Evolutionary conservation across 371 early-diverging fungal genomes (phyloP).

Genomic region (Thermomucor indicae-seudaticae): DNA sequence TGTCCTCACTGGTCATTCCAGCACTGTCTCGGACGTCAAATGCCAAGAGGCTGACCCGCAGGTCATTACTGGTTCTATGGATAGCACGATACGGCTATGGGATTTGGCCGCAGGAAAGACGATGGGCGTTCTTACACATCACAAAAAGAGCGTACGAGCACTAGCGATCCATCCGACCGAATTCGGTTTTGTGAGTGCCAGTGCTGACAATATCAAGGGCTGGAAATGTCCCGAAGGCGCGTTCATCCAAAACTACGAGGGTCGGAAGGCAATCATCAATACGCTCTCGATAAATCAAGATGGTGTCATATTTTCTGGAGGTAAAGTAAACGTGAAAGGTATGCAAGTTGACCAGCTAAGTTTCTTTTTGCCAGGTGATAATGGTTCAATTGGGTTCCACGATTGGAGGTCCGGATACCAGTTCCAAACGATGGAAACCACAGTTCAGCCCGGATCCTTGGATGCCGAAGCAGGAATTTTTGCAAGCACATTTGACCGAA

Average conservation of each 20-base stretch:
- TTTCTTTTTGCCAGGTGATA: conserved; percentile 57
- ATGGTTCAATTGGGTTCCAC: conserved; percentile 94
- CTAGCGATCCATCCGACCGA: conserved; percentile 89
- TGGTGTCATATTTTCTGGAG: conserved; percentile 91
- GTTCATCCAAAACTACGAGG: conserved; percentile 92
- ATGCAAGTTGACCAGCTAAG: not conserved
- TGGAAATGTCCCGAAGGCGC: conserved; percentile 94
- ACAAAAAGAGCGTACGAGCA: conserved; percentile 94
- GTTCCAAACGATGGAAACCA: conserved; percentile 85
- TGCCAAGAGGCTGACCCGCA: conserved; percentile 96
- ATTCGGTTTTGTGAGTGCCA: conserved; percentile 91
- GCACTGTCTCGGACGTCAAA: conserved; percentile 82
- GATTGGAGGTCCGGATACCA: conserved; percentile 95
- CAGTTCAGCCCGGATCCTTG: conserved; percentile 94
- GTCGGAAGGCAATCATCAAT: conserved; percentile 89
- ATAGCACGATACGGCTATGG: conserved; percentile 91
- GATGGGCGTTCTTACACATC: conserved; percentile 92
- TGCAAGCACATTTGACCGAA: conserved; percentile 90
- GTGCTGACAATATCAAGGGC: conserved; percentile 92
- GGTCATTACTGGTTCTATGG: conserved; percentile 91
- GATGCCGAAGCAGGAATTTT: conserved; percentile 96
- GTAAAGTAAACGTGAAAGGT: conserved; percentile 22
- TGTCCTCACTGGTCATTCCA: conserved; percentile 83
- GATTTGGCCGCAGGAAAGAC: conserved; percentile 96
- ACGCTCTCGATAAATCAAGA: conserved; percentile 86